Evolutionary conservation across 306 rosid genomes (phyloP), one percentile per base, ranked within the genome.

Genomic region (Senna siamea): DNA sequence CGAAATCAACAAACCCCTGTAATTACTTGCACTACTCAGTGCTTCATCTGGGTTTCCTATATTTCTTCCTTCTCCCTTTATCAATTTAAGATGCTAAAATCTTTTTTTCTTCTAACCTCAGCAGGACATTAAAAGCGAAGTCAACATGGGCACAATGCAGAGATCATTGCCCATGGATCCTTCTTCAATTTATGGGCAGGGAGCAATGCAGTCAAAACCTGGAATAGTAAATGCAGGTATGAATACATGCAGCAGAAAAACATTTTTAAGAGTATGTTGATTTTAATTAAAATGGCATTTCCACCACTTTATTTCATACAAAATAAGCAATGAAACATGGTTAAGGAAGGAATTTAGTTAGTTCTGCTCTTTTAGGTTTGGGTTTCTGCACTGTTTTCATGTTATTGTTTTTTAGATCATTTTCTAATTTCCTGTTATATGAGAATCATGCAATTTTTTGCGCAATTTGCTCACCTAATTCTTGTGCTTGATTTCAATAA

Each of bases 91-190:
- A 54, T 52, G 57, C 73, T 63, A 63, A n/a, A 74, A 63, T 69
- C 58, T 62, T 47, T 69, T 55, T 72, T 69, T 41, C 15, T 38
- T 20, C 15, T 51, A 59, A 61, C 52, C 60, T 73, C 75, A 38
- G 75, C 82, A 90, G 86, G 98, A 89, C 28, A 82, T 87, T 75
- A 93, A 93, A 88, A 19, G 79, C 48, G 98, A 93, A 61, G 88
- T 85, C 76, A 87, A 78, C 85, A 86, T 90, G 83, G 85, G 89
- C 69, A 63, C 87, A 32, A 76, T 84, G 80, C 98, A 86, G 83
- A 83, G 97, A 83, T 87, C 97, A 72, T 69, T 88, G 85, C 89
- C 98, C 26, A 78, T 87, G 90, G 98, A 93, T 79, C 90, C 93
- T 57, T 80, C 94, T 75, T 86, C 96, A 78, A 81, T 90, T 50